phyloP scores from a whole-genome alignment of 257 asterid species.

The Mentha longifolia region DNA sequence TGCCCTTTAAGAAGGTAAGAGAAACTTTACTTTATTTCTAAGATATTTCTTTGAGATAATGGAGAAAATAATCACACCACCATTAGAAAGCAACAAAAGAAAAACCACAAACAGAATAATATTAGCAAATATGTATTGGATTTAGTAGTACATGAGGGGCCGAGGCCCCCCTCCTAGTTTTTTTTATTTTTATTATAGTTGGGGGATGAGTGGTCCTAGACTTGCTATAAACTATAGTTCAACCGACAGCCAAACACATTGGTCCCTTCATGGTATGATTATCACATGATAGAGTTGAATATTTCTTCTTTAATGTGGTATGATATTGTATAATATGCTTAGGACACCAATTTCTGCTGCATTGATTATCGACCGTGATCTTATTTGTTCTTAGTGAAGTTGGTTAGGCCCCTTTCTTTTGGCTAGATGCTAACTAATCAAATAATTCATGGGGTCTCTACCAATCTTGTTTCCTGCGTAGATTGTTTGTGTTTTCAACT shows the following conservation, averaged over 20 bases:
- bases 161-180: neutral
- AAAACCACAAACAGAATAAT: slow-evolving; percentile 41
- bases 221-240: slow-evolving; percentile 41
- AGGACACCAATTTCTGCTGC: slow-evolving; percentile 35
- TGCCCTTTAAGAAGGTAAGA: neutral
- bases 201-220: slow-evolving; percentile 39
- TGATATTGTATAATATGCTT: slow-evolving; percentile 30
- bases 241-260: slow-evolving; percentile 42
- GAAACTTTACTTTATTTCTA: neutral
- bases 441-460: slow-evolving; percentile 13
- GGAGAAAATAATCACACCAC: neutral
- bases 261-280: slow-evolving; percentile 51
- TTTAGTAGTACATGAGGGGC: slow-evolving; percentile 41
- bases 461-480: neutral
- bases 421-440: slow-evolving; percentile 27
- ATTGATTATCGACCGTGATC: slow-evolving; percentile 6
- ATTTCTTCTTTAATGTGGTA: slow-evolving; percentile 22
- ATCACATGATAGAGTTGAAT: slow-evolving; percentile 36
- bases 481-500: neutral
- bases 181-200: slow-evolving; percentile 7
- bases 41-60: neutral
- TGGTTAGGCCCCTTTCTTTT: slow-evolving; percentile 21
- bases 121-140: slow-evolving; percentile 33
- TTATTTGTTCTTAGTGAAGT: slow-evolving; percentile 1
- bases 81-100: slow-evolving; percentile 43